These are phyloP conservation scores for Hericium erinaceus DNA, from an alignment of 768 basidiomycete genomes.

Conservation along the genomic window DNA sequence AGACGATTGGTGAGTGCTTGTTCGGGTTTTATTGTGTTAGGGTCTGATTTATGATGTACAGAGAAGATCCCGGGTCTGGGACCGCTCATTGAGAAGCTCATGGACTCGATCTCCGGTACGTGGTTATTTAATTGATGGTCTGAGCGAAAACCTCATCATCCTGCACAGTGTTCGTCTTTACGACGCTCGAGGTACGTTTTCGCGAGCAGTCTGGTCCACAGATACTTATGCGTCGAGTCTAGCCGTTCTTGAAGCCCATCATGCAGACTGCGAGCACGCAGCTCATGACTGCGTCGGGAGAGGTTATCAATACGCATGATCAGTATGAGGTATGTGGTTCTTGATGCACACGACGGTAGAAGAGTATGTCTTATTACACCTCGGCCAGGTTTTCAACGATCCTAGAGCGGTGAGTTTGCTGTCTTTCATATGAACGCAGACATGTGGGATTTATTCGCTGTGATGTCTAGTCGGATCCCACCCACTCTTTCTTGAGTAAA, in stretches of 20 bases:
- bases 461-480: constrained; percentile 61
- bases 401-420: constrained; percentile 51
- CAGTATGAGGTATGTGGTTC: constrained; percentile 55
- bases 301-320: constrained; percentile 73
- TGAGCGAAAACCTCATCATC: neutral
- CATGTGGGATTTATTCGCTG: neutral
- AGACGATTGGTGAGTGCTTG: constrained; percentile 46
- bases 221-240: neutral
- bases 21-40: neutral
- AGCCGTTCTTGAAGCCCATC: constrained; percentile 78
- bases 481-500: constrained; percentile 83
- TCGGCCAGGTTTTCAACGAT: constrained; percentile 60
- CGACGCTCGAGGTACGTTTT: constrained; percentile 61
- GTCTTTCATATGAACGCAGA: neutral
- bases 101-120: constrained; percentile 57
- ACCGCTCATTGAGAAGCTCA: constrained; percentile 68
- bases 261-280: constrained; percentile 59
- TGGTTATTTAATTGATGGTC: neutral
- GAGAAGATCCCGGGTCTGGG: constrained; percentile 82
- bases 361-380: neutral
- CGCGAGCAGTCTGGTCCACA: neutral
- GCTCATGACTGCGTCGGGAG: constrained; percentile 53
- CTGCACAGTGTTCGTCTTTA: constrained; percentile 63
- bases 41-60: constrained; percentile 11
- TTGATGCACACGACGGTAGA: no score